A percentile compares a stretch with the other conserved stretches of the same genome.
These are phyloP conservation scores for Schrenkiella parvula DNA, from an alignment of 345 rosid species.

Conservation along the genomic window DNA sequence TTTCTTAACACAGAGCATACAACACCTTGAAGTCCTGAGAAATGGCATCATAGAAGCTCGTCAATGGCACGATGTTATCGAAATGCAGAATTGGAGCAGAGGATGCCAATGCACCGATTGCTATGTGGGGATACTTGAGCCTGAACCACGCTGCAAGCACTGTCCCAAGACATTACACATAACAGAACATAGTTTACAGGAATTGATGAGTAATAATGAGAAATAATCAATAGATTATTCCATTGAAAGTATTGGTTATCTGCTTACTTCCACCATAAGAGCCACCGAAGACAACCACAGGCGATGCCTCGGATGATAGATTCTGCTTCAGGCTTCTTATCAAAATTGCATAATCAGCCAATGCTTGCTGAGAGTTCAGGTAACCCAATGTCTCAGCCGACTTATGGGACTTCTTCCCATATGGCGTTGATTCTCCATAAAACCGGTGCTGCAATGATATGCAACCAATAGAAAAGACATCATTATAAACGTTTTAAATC, in stretches of 20 bases:
- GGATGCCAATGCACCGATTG: slow-evolving; percentile 79
- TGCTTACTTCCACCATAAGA: slow-evolving; percentile 86
- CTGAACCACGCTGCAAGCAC: slow-evolving; percentile 93
- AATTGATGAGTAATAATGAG: neutral
- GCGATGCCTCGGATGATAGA: slow-evolving; percentile 65
- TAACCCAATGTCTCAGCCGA: slow-evolving; percentile 61
- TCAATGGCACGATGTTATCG: slow-evolving; percentile 59
- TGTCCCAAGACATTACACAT: slow-evolving; percentile 28
- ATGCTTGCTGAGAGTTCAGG: slow-evolving; percentile 73
- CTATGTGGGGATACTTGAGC: slow-evolving; percentile 73
- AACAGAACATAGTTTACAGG: slow-evolving; percentile 7
- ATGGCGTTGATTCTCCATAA: slow-evolving; percentile 72
- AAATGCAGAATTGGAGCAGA: slow-evolving; percentile 78
- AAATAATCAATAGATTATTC: neutral
- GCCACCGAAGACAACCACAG: slow-evolving; percentile 83
- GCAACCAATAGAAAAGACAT: neutral
- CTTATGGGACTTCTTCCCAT: slow-evolving; percentile 55
- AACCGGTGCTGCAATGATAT: slow-evolving; percentile 59
- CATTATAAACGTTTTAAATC: neutral
- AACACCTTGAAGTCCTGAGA: slow-evolving; percentile 66
- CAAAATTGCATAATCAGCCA: slow-evolving; percentile 72
- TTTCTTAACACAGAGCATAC: neutral
- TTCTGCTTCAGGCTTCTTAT: slow-evolving; percentile 73
- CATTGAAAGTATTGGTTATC: neutral
- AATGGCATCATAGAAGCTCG: slow-evolving; percentile 74